Evolutionary conservation across 768 basidiomycete species (phyloP).

Genomic region (Suillus plorans): DNA sequence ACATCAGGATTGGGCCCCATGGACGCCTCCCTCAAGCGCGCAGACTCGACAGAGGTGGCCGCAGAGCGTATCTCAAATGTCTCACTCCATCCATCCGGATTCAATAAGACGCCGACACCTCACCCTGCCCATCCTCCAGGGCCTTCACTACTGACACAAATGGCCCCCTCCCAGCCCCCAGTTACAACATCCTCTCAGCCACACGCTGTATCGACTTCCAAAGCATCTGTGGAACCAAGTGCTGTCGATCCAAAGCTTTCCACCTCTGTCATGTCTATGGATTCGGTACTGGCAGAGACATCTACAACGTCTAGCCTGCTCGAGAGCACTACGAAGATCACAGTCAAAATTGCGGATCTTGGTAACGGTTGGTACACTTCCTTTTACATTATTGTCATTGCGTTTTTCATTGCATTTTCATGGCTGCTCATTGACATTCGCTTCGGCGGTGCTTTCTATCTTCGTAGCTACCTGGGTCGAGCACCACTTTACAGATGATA

Average conservation of each 20-base stretch:
- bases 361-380: slow-evolving; percentile 72
- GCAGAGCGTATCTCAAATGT: slow-evolving; percentile 54
- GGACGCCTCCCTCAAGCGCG: slow-evolving; percentile 24
- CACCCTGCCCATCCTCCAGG: slow-evolving; percentile 45
- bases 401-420: background rate
- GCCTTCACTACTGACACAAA: slow-evolving; percentile 74
- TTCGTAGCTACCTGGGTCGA: slow-evolving; percentile 76
- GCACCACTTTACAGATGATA: slow-evolving; percentile 98
- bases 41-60: slow-evolving; percentile 42
- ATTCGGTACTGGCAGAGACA: slow-evolving; percentile 26
- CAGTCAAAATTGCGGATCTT: slow-evolving; percentile 98
- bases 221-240: slow-evolving; percentile 19
- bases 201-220: slow-evolving; percentile 22
- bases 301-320: slow-evolving; percentile 30
- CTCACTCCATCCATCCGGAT: slow-evolving; percentile 37
- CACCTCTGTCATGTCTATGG: slow-evolving; percentile 27
- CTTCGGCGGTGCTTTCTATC: slow-evolving; percentile 4
- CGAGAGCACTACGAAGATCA: slow-evolving; percentile 66
- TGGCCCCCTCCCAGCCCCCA: slow-evolving; percentile 42
- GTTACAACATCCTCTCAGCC: slow-evolving; percentile 23
- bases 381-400: background rate
- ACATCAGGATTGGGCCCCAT: slow-evolving; percentile 7
- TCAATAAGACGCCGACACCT: slow-evolving; percentile 38
- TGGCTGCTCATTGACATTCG: slow-evolving; percentile 9
- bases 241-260: slow-evolving; percentile 24